Conservation (phyloP, 495 filamentous ascomycete genomes). For the Rostrohypoxylon terebratum region DNA sequence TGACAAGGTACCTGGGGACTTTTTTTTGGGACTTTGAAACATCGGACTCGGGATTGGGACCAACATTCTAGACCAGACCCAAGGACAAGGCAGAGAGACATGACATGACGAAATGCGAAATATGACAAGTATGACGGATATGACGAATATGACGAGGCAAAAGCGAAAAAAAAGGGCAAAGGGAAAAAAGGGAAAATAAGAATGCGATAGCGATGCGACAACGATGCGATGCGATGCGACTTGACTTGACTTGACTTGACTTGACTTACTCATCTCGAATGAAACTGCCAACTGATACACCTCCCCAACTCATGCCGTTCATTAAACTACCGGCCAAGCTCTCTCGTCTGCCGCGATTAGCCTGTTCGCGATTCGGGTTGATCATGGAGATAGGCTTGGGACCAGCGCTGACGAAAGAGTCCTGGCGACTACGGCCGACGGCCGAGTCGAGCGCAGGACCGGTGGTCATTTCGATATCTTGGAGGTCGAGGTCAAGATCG, state of each 20-base stretch:
- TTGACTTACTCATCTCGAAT: conserved; percentile 95
- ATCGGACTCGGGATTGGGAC: background rate
- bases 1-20: background rate
- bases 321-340: conserved; percentile 88
- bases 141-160: background rate
- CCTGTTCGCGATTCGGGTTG: conserved; percentile 76
- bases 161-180: background rate
- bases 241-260: too few species aligned
- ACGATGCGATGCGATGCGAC: too few species aligned
- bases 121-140: background rate
- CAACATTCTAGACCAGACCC: background rate
- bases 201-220: too few species aligned
- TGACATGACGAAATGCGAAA: background rate
- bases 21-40: background rate
- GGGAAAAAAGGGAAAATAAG: too few species aligned
- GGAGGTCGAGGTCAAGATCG: conserved; percentile 45
- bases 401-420: conserved; percentile 82
- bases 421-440: conserved; percentile 69
- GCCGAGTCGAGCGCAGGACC: conserved; percentile 68
- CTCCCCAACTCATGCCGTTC: conserved; percentile 97
- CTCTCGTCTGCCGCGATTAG: conserved; percentile 76
- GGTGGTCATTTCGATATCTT: conserved; percentile 66
- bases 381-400: conserved; percentile 89
- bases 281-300: conserved; percentile 94
- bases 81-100: background rate